Conservation (phyloP, 441 rosid species). For the Erodium texanum region DNA sequence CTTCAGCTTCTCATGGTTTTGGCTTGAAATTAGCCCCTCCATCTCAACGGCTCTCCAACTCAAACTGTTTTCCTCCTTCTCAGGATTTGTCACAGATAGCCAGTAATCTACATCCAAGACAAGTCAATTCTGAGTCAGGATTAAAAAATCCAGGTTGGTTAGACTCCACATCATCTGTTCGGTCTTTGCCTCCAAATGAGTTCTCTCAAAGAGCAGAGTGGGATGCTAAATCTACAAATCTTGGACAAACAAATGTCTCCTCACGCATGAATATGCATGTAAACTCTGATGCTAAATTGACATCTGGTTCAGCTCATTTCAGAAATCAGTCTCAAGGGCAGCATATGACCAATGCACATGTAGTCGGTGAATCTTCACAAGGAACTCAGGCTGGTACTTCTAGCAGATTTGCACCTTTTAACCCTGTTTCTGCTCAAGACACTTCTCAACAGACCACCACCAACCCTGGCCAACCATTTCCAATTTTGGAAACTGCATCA, state of each 20-base stretch:
- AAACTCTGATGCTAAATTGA: slow-evolving; percentile 22
- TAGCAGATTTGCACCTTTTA: slow-evolving; percentile 18
- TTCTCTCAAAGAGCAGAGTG: slow-evolving; percentile 4
- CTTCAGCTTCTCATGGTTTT: slow-evolving; percentile 30
- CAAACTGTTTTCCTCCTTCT: slow-evolving; percentile 31
- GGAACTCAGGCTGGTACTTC: slow-evolving; percentile 18
- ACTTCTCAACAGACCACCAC: slow-evolving; percentile 22
- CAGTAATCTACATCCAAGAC: slow-evolving; percentile 1
- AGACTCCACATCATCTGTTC: neutral
- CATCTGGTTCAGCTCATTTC: slow-evolving; percentile 36
- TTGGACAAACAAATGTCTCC: slow-evolving; percentile 25
- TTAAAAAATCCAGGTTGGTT: neutral
- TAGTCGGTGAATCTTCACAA: slow-evolving; percentile 30
- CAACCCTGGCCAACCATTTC: slow-evolving; percentile 33
- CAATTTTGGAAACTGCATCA: slow-evolving; percentile 33
- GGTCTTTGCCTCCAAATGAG: slow-evolving; percentile 6
- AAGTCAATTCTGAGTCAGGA: slow-evolving; percentile 7
- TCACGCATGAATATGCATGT: slow-evolving; percentile 29
- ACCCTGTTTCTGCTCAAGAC: slow-evolving; percentile 27
- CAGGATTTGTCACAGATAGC: slow-evolving; percentile 27
- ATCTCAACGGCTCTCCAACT: slow-evolving; percentile 45
- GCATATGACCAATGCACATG: slow-evolving; percentile 25
- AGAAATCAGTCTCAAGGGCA: slow-evolving; percentile 37
- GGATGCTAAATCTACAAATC: slow-evolving; percentile 8
- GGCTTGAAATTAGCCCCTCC: slow-evolving; percentile 49